Percentiles rank a stretch among this genome's conserved stretches.
These are phyloP conservation scores for Phoma sp. DNA, from an alignment of 2,329 filamentous ascomycete genomes.

Conservation along the genomic window DNA sequence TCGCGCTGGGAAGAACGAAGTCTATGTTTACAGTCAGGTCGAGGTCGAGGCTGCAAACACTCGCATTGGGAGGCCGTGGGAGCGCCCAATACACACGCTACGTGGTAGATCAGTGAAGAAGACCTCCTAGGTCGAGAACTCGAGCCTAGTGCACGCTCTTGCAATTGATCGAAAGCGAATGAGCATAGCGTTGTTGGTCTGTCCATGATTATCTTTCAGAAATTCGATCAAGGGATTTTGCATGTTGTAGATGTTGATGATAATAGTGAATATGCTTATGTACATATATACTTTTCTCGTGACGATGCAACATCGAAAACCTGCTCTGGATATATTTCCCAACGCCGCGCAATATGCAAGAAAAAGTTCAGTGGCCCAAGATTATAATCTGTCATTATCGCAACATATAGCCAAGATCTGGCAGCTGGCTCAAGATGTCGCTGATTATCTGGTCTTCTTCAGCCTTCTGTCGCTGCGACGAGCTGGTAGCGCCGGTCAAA, in stretches of 20 bases:
- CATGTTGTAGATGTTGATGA: neutral
- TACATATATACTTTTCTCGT: neutral
- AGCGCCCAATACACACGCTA: too few relatives aligned
- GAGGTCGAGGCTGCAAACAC: too few relatives aligned
- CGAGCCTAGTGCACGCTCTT: too few relatives aligned
- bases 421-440: constrained; percentile 36
- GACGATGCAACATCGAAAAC: neutral
- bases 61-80: too few relatives aligned
- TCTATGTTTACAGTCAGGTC: too few relatives aligned
- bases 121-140: too few relatives aligned
- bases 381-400: neutral
- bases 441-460: constrained; percentile 41
- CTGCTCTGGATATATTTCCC: neutral
- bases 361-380: neutral
- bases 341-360: neutral
- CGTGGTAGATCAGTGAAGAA: too few relatives aligned
- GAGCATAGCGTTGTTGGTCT: too few relatives aligned
- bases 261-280: neutral
- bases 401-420: constrained; percentile 47
- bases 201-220: too few relatives aligned
- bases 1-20: too few relatives aligned
- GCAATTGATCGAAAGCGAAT: neutral
- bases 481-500: constrained; percentile 34
- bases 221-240: too few relatives aligned
- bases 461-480: constrained; percentile 32